Conservation (phyloP, 1,139 yeast species). For the Yamadazyma membranifaciens region DNA sequence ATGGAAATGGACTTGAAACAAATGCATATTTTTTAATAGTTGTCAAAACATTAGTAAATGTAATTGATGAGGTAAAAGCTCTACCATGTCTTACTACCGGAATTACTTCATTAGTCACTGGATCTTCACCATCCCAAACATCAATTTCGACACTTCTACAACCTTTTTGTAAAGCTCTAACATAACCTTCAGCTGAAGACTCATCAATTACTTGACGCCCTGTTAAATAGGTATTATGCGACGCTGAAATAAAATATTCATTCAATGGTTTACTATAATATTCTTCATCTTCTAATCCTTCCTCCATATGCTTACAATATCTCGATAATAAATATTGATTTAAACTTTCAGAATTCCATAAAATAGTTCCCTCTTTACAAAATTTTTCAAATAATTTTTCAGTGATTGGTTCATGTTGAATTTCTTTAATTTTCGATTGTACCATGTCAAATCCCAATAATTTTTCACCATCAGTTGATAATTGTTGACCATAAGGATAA, state of each 20-base stretch:
- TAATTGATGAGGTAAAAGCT: constrained; percentile 73
- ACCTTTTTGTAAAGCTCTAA: constrained; percentile 85
- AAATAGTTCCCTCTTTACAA: constrained; percentile 23
- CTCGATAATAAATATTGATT: constrained; percentile 52
- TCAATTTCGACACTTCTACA: constrained; percentile 93
- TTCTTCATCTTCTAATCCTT: constrained; percentile 18
- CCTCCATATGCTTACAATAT: constrained; percentile 32
- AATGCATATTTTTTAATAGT: constrained; percentile 84
- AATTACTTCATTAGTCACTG: constrained; percentile 28
- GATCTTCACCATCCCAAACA: constrained; percentile 78
- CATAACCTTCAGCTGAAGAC: constrained; percentile 87
- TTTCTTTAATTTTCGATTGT: constrained; percentile 22
- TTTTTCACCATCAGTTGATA: constrained; percentile 18
- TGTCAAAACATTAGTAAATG: constrained; percentile 65
- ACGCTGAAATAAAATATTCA: constrained; percentile 86
- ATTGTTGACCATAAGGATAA: constrained; percentile 12
- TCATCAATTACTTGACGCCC: constrained; percentile 94
- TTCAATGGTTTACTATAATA: constrained; percentile 71
- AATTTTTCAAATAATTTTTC: constrained; percentile 46
- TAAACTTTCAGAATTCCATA: constrained; percentile 50
- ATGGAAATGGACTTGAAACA: constrained; percentile 76
- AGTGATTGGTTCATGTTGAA: constrained; percentile 51
- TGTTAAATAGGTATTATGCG: constrained; percentile 88
- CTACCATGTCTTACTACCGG: constrained; percentile 93
- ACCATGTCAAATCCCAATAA: constrained; percentile 41